Conservation (phyloP, 2,329 filamentous ascomycete genomes). For the Talaromyces sp. region DNA sequence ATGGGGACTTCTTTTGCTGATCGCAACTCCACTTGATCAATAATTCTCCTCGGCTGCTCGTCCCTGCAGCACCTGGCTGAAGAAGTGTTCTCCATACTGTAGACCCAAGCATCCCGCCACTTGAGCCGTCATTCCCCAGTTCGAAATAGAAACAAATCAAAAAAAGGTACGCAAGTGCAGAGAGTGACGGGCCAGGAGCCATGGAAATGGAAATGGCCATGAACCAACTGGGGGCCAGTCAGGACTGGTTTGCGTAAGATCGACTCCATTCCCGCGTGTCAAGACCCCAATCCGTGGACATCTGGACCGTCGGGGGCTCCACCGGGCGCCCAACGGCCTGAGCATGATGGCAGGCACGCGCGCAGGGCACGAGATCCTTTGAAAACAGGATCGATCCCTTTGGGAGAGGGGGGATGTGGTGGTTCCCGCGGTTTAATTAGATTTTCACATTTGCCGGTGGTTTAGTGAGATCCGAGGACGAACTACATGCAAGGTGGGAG, state of each 20-base stretch:
- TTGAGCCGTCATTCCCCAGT: too few species aligned
- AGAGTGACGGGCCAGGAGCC: background rate
- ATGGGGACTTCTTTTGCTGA: background rate
- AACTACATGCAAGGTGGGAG: background rate
- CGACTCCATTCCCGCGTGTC: conserved; percentile 27
- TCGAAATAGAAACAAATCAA: too few species aligned
- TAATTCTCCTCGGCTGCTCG: background rate
- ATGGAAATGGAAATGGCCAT: background rate
- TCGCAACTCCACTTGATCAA: conserved; percentile 1
- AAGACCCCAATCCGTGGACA: conserved; percentile 11
- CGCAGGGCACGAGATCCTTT: conserved; percentile 16
- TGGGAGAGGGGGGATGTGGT: background rate
- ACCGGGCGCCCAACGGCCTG: conserved; percentile 25
- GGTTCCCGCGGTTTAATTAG: background rate
- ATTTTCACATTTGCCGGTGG: too few species aligned
- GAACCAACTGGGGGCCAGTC: background rate
- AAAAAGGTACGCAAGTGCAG: too few species aligned
- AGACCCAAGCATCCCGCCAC: too few species aligned
- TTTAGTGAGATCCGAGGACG: background rate
- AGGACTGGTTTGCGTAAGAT: conserved; percentile 19
- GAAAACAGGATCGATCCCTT: background rate
- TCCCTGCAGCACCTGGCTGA: conserved; percentile 1
- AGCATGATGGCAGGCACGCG: conserved; percentile 8
- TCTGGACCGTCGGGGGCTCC: conserved; percentile 10
- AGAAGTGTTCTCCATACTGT: too few species aligned